Evolutionary conservation across 2,329 filamentous ascomycete genomes (phyloP), one percentile per base, ranked within the genome.

Genomic region (Lachnellula willkommii): DNA sequence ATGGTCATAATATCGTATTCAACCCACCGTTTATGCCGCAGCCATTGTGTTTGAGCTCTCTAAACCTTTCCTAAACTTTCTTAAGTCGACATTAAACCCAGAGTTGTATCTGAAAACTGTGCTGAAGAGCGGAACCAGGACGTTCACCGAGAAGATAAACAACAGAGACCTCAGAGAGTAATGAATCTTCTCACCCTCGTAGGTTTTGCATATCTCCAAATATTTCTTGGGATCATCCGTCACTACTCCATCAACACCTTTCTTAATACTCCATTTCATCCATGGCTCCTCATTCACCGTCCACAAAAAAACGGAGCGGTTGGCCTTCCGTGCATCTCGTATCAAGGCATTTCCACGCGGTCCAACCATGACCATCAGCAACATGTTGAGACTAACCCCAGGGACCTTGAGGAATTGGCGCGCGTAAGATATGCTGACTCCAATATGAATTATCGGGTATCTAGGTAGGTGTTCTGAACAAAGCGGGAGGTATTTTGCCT

Each of bases 161-260:
- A 48, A 48, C 61, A 60, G 63, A 5, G 55, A 36, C 17, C 50
- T 51, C 24, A 63, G 26, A 11, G 56, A 43, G 2, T 63, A 42
- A 32, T 54, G 52, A 8, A 62, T 37, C n/a, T 57, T 55, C 49
- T 63, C 62, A 17, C 66, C 65, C 22, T 66, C 53, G 28, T 66
- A 70, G 14, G 52, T 53, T 3, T 76, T 66, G 59, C 81, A 83
- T 2, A 90, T 78, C 46, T 86, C 79, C 24, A 84, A 68, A 66
- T 85, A 93, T 61, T 80, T 71, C 67, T 80, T 80, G 1, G 89
- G 89, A 63, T 96, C 85, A 67, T 96, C 92, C 0, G 91, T 95
- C 52, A 96, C 85, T 4, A 96, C 87, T 1, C 89, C 92, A 64
- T 95, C 89, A 1, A 95, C 74, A 26, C 64, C 65, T 43, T 80